Evolutionary conservation across 306 rosid species (phyloP).

Genomic region (Cucumis melo): DNA sequence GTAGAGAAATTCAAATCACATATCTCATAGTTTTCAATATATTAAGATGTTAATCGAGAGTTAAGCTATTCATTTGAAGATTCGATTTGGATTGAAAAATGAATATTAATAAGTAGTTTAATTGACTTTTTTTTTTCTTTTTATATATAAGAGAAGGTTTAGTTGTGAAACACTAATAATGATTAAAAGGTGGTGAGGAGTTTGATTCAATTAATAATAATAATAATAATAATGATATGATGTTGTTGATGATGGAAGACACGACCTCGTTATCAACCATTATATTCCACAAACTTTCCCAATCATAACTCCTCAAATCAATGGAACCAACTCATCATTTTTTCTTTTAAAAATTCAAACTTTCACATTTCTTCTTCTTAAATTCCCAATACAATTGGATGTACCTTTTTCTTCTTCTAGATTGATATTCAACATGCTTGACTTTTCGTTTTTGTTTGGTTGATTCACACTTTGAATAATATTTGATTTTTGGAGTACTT

Average conservation of each 20-base stretch:
- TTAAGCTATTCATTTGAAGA: too few species aligned
- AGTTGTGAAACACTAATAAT: background rate
- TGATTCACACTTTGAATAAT: background rate
- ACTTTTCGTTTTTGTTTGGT: background rate
- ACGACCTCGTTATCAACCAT: background rate
- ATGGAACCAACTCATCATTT: background rate
- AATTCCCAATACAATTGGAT: background rate
- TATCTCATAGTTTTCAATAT: too few species aligned
- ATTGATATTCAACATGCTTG: background rate
- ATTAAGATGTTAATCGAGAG: too few species aligned
- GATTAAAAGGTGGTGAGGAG: background rate
- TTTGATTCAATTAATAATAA: background rate
- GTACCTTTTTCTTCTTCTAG: background rate
- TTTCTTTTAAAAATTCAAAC: background rate
- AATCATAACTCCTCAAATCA: background rate
- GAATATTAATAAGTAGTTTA: too few species aligned
- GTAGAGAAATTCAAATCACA: too few species aligned
- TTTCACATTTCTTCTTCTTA: background rate
- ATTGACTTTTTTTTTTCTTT: background rate
- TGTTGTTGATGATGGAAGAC: background rate
- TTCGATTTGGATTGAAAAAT: too few species aligned
- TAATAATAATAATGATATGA: background rate
- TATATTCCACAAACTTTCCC: background rate
- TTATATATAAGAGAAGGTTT: background rate
- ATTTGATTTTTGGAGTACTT: too few species aligned